A percentile compares a stretch with the other conserved stretches of the same genome.
Evolutionary conservation across 1,284 basidiomycete species (phyloP).

Genomic region (Malassezia furfur): DNA sequence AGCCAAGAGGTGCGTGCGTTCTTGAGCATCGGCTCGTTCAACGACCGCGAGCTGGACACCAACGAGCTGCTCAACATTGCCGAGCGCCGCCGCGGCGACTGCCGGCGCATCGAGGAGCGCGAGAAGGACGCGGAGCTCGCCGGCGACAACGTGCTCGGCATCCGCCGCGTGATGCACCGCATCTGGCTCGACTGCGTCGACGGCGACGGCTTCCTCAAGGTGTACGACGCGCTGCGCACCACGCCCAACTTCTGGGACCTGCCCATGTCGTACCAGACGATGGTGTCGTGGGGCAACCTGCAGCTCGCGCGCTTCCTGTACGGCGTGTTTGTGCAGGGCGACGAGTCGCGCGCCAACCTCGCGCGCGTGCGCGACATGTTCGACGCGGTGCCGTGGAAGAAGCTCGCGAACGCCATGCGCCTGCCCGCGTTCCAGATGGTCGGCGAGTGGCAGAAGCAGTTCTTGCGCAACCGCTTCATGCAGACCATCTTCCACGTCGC

Average conservation of each 20-base stretch:
- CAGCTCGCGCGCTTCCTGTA: constrained; percentile 39
- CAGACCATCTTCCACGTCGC: constrained; percentile 33
- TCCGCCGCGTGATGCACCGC: constrained; percentile 33
- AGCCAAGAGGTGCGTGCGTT: constrained; percentile 36
- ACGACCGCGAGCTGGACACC: constrained; percentile 27
- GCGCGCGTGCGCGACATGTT: constrained; percentile 30
- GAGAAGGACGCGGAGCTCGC: constrained; percentile 33
- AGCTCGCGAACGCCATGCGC: constrained; percentile 36
- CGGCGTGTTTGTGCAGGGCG: constrained; percentile 37
- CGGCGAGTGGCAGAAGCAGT: constrained; percentile 31
- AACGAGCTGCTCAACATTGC: constrained; percentile 31
- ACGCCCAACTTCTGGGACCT: constrained; percentile 28
- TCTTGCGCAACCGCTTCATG: constrained; percentile 31
- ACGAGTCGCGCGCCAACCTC: constrained; percentile 38
- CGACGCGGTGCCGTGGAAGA: constrained; percentile 39
- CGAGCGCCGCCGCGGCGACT: constrained; percentile 30
- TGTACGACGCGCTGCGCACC: constrained; percentile 30
- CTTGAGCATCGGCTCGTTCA: constrained; percentile 33
- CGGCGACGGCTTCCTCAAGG: constrained; percentile 40
- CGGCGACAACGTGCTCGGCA: constrained; percentile 37
- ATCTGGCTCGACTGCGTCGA: constrained; percentile 43
- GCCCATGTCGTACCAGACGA: constrained; percentile 37
- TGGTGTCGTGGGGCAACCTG: constrained; percentile 40
- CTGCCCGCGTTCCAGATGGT: constrained; percentile 34
- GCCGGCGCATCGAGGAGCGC: constrained; percentile 31